These are phyloP conservation scores for Firmiana major DNA, from an alignment of 345 rosid genomes.

Conservation along the genomic window DNA sequence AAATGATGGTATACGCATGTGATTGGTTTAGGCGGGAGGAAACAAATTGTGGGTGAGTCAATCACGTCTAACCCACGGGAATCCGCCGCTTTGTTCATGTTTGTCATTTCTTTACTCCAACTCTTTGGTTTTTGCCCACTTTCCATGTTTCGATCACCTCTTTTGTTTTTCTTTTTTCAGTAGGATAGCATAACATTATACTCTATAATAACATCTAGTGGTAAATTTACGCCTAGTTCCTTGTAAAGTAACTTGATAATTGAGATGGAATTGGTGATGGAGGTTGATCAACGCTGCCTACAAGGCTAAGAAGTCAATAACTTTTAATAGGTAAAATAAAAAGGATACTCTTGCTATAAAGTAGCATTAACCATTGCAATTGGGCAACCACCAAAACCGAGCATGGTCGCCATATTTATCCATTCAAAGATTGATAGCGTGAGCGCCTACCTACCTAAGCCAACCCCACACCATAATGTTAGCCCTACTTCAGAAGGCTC, in stretches of 20 bases:
- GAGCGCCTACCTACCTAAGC: neutral
- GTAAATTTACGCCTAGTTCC: no score
- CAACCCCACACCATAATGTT: slow-evolving; percentile 1
- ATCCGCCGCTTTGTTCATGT: neutral
- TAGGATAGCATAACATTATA: neutral
- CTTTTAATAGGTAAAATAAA: neutral
- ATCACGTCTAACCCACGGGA: slow-evolving; percentile 30
- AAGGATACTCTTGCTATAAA: neutral
- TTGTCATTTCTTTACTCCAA: neutral
- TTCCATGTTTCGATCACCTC: neutral
- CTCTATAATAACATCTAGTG: no score
- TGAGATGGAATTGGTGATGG: neutral
- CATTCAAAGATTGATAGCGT: neutral
- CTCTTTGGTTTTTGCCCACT: neutral
- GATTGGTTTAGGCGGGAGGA: slow-evolving; percentile 28
- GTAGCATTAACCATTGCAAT: neutral
- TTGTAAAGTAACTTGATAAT: neutral
- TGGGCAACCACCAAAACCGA: neutral
- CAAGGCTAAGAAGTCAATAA: neutral
- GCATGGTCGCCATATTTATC: neutral
- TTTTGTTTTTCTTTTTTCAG: neutral
- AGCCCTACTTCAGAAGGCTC: neutral
- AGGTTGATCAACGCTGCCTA: neutral
- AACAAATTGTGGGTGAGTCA: slow-evolving; percentile 17
- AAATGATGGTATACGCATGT: slow-evolving; percentile 8